phyloP scores from a whole-genome alignment of 257 asterid genomes.

The Cordia subcordata region DNA sequence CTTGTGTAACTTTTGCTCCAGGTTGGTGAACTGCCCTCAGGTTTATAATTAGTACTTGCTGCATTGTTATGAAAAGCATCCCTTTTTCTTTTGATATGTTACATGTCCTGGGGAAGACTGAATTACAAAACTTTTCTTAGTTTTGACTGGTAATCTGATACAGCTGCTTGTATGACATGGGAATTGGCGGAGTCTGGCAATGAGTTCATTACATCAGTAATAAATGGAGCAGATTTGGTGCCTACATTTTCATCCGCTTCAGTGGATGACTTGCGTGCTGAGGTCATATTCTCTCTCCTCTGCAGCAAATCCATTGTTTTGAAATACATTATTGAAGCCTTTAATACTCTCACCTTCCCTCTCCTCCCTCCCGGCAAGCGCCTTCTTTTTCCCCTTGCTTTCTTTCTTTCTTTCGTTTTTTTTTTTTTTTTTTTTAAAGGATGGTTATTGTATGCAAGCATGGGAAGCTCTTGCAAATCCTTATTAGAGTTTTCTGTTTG shows the following conservation, averaged over 20 bases:
- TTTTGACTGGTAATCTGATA: constrained; percentile 16
- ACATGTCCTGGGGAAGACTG: no score
- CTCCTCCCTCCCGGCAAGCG: no score
- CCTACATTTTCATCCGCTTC: constrained; percentile 98
- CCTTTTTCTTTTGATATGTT: no score
- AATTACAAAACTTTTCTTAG: not conserved
- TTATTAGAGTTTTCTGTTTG: no score
- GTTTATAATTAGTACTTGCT: not conserved
- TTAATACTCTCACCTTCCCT: no score
- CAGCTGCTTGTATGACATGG: constrained; percentile 99
- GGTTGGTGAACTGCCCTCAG: constrained; percentile 32
- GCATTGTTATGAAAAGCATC: not conserved
- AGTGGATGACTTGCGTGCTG: constrained; percentile 90
- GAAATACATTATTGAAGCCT: no score
- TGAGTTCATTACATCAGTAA: constrained; percentile 69
- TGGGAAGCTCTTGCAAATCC: no score
- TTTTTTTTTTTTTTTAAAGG: no score
- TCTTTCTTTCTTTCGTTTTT: no score
- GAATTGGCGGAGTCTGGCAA: constrained; percentile 92
- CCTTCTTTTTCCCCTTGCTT: no score
- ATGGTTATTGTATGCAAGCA: no score
- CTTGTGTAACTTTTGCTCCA: constrained; percentile 97
- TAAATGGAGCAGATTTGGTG: constrained; percentile 95
- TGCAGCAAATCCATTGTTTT: no score
- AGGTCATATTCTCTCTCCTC: constrained; percentile 44